Base-by-base conservation (phyloP, 2,329 filamentous ascomycete species). In the Thermoascus crustaceus region DNA sequence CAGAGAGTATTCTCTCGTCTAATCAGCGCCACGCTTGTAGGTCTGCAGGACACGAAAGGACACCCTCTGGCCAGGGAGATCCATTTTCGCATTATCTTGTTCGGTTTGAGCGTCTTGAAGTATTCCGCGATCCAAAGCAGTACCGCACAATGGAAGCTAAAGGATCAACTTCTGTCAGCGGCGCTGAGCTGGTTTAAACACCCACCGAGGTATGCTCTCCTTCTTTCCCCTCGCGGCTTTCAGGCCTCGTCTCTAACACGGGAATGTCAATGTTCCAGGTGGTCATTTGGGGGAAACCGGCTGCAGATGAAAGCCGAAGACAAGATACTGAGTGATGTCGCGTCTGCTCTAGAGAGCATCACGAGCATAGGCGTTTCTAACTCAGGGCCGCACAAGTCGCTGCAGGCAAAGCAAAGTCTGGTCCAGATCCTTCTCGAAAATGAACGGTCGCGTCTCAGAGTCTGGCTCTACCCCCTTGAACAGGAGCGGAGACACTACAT, bases 251-350 rank as follows among this genome's bases (percentile, higher is more conserved):
- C 19, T 18, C 20, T 24, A 34, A 26, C 17, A 23, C 25, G n/a
- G 14, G 16, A 17, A 29, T 6, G 6, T 5, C 9, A 10, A 10
- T 35, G 23, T 9, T 34, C n/a, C 43, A 71, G 69, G 46, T 98
- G 91, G 89, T 94, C 91, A 0, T 96, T 91, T 60, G 91, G 91
- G 38, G 91, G 89, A 50, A 98, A 95, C 55, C 76, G 85, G 32
- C 66, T 98, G 10, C 91, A 98, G 56, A 70, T 96, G 34, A 96
- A 94, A 66, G 89, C 93, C 0, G 91, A 99, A 61, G 77, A 86
- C 21, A 82, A 82, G 46, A 68, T 94, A 11, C 73, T 96, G 24
- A 72, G 73, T 5, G 87, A 95, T 54, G 79, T 95, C 22, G 68
- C 80, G 32, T 58, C 64, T 7, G 75, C 79, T 9, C 63, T 98